Evolutionary conservation across 495 filamentous ascomycete species (phyloP).

Genomic region (Aspergillus nanangensis): DNA sequence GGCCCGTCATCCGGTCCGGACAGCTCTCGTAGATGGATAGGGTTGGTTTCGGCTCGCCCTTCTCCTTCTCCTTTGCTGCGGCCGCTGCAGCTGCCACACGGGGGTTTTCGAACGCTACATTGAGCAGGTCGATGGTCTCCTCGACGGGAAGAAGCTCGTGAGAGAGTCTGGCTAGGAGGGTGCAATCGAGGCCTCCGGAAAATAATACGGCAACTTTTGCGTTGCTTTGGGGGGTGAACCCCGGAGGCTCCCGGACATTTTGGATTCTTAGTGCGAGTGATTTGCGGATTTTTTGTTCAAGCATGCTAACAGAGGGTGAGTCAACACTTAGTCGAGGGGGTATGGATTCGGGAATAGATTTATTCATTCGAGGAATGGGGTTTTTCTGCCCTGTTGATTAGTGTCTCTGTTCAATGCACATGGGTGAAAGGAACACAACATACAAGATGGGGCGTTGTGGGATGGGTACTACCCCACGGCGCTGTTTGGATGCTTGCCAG

Average conservation of each 20-base stretch:
- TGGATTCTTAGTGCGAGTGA: conserved; percentile 63
- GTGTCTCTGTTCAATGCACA: neutral
- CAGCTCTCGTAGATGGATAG: conserved; percentile 69
- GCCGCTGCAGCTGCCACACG: conserved; percentile 48
- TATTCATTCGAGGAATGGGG: conserved; percentile 62
- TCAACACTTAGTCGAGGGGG: conserved; percentile 34
- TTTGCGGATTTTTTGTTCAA: conserved; percentile 55
- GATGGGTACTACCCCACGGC: conserved; percentile 22
- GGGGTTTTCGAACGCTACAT: conserved; percentile 96
- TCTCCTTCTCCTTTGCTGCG: conserved; percentile 7
- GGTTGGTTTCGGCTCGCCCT: conserved; percentile 7
- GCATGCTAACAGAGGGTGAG: conserved; percentile 49
- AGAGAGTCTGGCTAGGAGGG: conserved; percentile 74
- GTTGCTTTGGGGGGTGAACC: conserved; percentile 24
- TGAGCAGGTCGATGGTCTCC: conserved; percentile 80
- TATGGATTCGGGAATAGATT: conserved; percentile 33
- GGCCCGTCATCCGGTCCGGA: conserved; percentile 84
- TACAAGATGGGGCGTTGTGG: conserved; percentile 33
- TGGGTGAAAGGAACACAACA: conserved; percentile 12
- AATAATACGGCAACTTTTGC: conserved; percentile 77
- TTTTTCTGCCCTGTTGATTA: conserved; percentile 36
- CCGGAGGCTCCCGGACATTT: conserved; percentile 57
- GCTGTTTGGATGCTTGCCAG: conserved; percentile 28
- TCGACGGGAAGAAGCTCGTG: conserved; percentile 69
- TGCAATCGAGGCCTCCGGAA: conserved; percentile 92